phyloP scores from a whole-genome alignment of 257 asterid genomes.

The Solanum sparsipilum region DNA sequence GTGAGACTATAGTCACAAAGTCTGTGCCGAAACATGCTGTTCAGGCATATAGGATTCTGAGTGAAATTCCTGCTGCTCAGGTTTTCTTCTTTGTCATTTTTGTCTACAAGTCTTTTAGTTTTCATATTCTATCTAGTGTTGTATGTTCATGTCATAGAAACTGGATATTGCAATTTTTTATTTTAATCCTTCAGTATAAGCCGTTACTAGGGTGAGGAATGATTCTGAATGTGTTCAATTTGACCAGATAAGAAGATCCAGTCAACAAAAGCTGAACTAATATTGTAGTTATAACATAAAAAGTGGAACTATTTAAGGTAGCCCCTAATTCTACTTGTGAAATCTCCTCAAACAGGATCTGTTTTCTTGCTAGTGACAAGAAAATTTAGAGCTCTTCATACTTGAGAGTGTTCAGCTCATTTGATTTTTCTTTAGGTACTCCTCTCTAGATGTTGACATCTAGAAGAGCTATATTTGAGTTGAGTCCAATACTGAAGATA shows the following conservation, averaged over 20 bases:
- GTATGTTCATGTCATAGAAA: not conserved
- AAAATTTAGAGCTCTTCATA: not conserved
- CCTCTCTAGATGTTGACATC: not conserved
- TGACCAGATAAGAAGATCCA: not conserved
- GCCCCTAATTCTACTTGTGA: not conserved
- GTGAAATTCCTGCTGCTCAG: conserved; percentile 44
- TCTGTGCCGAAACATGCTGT: conserved; percentile 38
- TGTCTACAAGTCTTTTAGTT: not conserved
- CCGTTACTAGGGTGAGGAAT: not conserved
- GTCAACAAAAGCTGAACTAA: not conserved
- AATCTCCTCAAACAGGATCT: not conserved
- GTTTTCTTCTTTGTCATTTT: conserved; percentile 7
- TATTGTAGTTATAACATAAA: not conserved
- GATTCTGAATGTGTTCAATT: not conserved
- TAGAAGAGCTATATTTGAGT: not conserved
- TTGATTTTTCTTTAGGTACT: not conserved
- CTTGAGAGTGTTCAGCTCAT: not conserved
- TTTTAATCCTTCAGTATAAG: not conserved
- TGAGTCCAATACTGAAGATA: not conserved
- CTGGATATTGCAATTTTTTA: not conserved
- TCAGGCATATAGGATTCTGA: conserved; percentile 41
- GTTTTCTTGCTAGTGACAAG: not conserved
- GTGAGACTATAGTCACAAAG: conserved; percentile 5
- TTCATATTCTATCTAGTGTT: not conserved
- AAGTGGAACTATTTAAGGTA: not conserved